Evolutionary conservation across 331 rosid genomes (phyloP), one percentile per base, ranked within the genome.

Genomic region (Saraca asoca): DNA sequence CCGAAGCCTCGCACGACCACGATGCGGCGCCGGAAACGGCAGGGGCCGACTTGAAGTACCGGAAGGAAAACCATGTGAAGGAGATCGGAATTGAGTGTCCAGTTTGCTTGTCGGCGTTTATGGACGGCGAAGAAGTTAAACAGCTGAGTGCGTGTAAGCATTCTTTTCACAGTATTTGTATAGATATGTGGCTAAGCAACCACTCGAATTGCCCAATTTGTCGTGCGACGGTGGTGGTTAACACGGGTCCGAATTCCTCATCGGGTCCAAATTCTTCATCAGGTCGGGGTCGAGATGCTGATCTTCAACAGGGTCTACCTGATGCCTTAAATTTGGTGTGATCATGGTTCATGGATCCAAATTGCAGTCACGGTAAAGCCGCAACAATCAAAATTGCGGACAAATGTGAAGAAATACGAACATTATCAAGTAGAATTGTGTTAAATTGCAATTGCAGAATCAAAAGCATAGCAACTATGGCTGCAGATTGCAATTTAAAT

Each of bases 121-220:
- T 59, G 9, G 88, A 83, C 20, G 95, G 92, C 12, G 95, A 90
- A 7, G 88, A 85, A 24, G 73, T 90, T 35, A 80, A 85, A 78
- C 79, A 49, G 78, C 76, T 90, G 51, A 81, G 78, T 49, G 80
- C 51, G 15, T 90, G 96, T 58, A 88, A 80, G 55, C 96, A 87
- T 76, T 77, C 88, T 7, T 90, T 90, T 34, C 96, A 90, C 62
- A 48, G 75, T 12, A 1, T 70, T 43, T 90, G 96, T 55, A 88
- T 90, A 12, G 81, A 85, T 60, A 0, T 15, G 78, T 90, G 96
- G 96, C 87, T 90, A 5, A 72, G 41, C 0, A 70, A 73, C 16
- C 86, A 83, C 65, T 63, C 85, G 39, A 87, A 78, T 49, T 90
- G 96, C 15, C 96, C 96, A 15, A 74, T 87, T 68, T 90, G 96